Base-by-base conservation (phyloP, 306 rosid genomes). In the Citrullus mucosospermus region DNA sequence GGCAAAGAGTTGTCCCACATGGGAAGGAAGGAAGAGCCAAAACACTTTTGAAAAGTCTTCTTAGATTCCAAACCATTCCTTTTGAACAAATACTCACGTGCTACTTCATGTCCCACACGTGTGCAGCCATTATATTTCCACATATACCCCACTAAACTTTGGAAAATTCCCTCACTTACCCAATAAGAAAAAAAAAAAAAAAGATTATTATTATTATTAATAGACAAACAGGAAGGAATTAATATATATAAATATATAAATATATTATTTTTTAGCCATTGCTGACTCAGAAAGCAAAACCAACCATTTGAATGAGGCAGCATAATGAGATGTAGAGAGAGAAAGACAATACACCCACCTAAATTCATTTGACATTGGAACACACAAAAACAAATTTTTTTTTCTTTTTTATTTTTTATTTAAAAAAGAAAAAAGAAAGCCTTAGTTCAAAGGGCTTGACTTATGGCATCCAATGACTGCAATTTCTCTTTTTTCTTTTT, bases 61-160 rank as follows among this genome's bases (percentile, higher is more conserved):
- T 48, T 56, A 25, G 38, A 71, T 71, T 71, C 77, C 77, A 71
- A 71, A 71, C 77, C 77, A 48, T 38, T 71, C 59, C 77, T 71
- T 71, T 71, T 48, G 20, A 71, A 48, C 58, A 3, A 25, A 71
- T 15, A 22, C 77, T 39, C 59, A 71, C 77, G 77, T 71, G 77
- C 77, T 16, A 4, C n/a, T 1, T 2, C 4, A 15, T 14, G 22
- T 25, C 58, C 59, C 58, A 8, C 77, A 71, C 77, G 77, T 71
- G 77, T 71, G 58, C 77, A 20, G 18, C 43, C 54, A 0, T 11
- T 0, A 44, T 11, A 20, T 68, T 68, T 68, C 34, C 75, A 68
- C 75, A 41, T 43, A n/a, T 68, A 4, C 48, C 50, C 50, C 50
- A 18, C 69, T 63, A 0, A 13, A 34, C 20, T 66, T 9, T 38